Evolutionary conservation across 2,329 filamentous ascomycete species (phyloP).

Genomic region (Phyllosticta capitalensis): DNA sequence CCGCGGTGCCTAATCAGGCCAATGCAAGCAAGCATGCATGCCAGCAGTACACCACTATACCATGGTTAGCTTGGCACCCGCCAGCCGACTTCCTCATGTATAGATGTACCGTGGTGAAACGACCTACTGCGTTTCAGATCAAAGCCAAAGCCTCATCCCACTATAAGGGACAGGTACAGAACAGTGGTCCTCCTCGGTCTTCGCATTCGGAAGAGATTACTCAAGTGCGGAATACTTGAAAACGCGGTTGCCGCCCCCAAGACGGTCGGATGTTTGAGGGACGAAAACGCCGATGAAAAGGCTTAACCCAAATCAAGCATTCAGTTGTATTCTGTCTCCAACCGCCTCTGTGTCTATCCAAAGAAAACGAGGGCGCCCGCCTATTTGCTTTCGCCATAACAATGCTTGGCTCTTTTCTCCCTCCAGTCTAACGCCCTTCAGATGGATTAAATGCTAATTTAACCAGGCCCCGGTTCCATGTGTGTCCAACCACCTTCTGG

Average conservation of each 20-base stretch:
- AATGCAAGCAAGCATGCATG: not conserved
- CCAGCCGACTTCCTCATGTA: not conserved
- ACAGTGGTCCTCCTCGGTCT: not conserved
- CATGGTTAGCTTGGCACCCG: not conserved
- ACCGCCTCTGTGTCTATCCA: not conserved
- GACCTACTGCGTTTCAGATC: not conserved
- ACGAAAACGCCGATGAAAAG: not conserved
- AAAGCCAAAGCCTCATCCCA: not conserved
- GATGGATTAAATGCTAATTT: not conserved
- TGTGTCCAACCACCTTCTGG: slow-evolving; percentile 53
- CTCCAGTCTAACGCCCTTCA: not conserved
- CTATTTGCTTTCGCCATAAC: not conserved
- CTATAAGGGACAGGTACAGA: not conserved
- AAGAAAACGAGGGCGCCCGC: not conserved
- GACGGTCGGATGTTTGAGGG: not conserved
- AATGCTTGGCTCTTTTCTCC: not conserved
- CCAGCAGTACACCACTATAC: not conserved
- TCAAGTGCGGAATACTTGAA: not conserved
- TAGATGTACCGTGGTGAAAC: not conserved
- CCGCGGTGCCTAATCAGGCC: not conserved
- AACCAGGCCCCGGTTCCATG: slow-evolving; percentile 52
- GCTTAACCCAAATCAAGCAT: not conserved
- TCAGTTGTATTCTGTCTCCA: not conserved
- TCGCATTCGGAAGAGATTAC: not conserved
- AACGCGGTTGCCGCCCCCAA: not conserved